Evolutionary conservation across 441 rosid genomes (phyloP), one percentile per base, ranked within the genome.

Genomic region (Gossypium armourianum): DNA sequence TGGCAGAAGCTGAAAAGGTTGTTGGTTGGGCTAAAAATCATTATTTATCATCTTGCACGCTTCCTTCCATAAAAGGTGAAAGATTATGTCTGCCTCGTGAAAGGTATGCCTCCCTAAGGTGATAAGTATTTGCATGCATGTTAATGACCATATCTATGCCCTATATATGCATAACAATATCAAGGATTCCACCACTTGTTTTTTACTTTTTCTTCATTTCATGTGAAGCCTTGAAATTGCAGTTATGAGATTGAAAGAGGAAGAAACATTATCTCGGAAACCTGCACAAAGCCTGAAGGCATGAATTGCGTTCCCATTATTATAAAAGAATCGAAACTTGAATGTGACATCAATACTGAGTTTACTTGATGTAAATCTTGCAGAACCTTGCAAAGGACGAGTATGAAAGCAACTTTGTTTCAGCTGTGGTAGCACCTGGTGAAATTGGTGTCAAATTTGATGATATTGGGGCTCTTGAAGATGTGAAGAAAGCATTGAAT

Each of bases 1-100:
- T 68, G 79, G 61, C 87, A 94, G 99, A 88, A 85, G 92, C 97
- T 77, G 97, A 90, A 83, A 92, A 89, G 79, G 79, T 92, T 77
- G 85, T 92, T 73, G 99, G 99, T 66, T 90, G 97, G 99, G 96
- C 97, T 2, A 89, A 84, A 84, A 94, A 92, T 83, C 92, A 90
- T 68, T 82, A 92, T 70, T 71, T 94, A 69, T 85, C 94, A 36
- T 82, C 87, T 32, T 90, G 94, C 75, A 21, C 72, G 50, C 73
- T 62, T 65, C 99, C 97, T 77, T 81, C 76, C 40, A 54, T 94
- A 60, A 90, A 83, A 82, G 96, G 93, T 64, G 90, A 83, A 52
- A 82, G 87, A 61, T 76, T 92, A 78, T 75, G 67, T 78, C 80
- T 94, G 56, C 99, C 97, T 71, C 87, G 85, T 73, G 87, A 90